Percentiles rank a stretch among this genome's conserved stretches.
phyloP scores from a whole-genome alignment of 2,329 filamentous ascomycete species.

The Fusarium piperis region DNA sequence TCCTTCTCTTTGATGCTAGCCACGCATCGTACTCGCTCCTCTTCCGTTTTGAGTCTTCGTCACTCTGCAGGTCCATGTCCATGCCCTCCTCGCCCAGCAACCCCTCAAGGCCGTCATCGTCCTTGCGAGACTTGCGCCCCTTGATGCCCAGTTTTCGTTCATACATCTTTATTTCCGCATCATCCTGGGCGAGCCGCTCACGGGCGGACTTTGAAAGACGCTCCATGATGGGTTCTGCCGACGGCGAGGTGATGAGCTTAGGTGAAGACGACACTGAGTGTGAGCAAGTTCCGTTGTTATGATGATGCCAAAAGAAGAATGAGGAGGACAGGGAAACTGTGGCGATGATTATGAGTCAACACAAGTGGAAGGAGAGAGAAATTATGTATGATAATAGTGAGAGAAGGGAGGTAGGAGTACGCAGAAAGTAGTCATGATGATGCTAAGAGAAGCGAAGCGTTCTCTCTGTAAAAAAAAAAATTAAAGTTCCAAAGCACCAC shows the following conservation, averaged over 20 bases:
- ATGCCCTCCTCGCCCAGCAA: conserved; percentile 72
- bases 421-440: not conserved
- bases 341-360: not conserved
- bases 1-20: conserved; percentile 66
- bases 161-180: conserved; percentile 86
- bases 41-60: conserved; percentile 68
- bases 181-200: conserved; percentile 79
- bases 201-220: conserved; percentile 33
- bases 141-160: conserved; percentile 89
- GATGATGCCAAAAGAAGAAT: not conserved
- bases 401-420: not conserved
- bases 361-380: not conserved
- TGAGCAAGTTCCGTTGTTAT: not conserved
- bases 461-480: not conserved
- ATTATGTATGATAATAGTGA: not conserved
- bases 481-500: not conserved
- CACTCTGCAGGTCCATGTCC: conserved; percentile 52
- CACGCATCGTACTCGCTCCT: conserved; percentile 68
- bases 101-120: conserved; percentile 81
- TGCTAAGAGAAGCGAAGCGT: not conserved
- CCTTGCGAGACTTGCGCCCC: conserved; percentile 79
- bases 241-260: not conserved
- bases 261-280: not conserved
- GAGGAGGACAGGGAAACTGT: not conserved
- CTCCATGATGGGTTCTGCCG: not conserved